A percentile compares a stretch with the other conserved stretches of the same genome.
These are phyloP conservation scores for Nitzschia putrida DNA, from an alignment of 108 stramenopile species.

Conservation along the genomic window DNA sequence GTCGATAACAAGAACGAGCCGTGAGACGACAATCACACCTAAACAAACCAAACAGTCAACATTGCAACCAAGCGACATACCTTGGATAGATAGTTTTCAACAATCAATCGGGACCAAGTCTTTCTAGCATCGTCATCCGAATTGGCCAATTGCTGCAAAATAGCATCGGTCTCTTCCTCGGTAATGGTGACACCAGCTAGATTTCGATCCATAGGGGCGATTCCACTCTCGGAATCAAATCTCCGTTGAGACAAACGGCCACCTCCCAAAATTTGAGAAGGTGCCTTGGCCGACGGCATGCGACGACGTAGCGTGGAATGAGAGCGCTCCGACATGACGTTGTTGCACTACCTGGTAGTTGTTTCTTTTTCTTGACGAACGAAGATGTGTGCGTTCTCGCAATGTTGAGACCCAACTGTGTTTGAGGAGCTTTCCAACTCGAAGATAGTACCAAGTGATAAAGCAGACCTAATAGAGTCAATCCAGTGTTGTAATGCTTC, in stretches of 20 bases:
- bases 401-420: too few species aligned
- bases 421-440: too few species aligned
- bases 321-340: neutral
- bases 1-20: too few species aligned
- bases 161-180: constrained; percentile 33
- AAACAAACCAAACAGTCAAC: too few species aligned
- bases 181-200: constrained; percentile 14
- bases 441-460: too few species aligned
- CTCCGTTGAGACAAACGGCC: neutral
- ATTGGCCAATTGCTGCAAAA: constrained; percentile 31
- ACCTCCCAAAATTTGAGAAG: neutral
- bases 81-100: constrained; percentile 48
- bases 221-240: neutral
- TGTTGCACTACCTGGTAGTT: too few species aligned
- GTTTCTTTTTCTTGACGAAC: too few species aligned
- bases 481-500: too few species aligned
- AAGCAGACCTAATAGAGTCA: too few species aligned
- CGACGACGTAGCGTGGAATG: constrained; percentile 7
- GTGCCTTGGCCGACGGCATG: constrained; percentile 17
- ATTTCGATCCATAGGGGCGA: neutral
- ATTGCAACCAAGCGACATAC: constrained; percentile 25
- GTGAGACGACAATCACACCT: too few species aligned
- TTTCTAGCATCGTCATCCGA: constrained; percentile 41
- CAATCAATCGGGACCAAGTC: constrained; percentile 57
- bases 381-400: too few species aligned